Evolutionary conservation across 2,329 filamentous ascomycete species (phyloP), one percentile per base, ranked within the genome.

Genomic region (Aspergillus jensenii): DNA sequence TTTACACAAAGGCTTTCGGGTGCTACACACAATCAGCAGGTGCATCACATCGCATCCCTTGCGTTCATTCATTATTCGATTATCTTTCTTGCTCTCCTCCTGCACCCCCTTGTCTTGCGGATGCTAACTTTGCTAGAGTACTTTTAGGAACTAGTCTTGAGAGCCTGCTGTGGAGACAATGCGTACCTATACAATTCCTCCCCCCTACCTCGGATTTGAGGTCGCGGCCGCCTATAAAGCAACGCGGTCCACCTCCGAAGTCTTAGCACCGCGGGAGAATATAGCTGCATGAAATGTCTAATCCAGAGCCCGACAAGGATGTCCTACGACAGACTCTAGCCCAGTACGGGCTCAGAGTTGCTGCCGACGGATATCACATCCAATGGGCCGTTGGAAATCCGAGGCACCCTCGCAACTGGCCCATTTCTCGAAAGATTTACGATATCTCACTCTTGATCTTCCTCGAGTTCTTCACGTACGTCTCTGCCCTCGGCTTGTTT

Each of bases 351-450:
- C 68, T 74, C 33, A 68, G 70, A 54, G 33, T 72, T 15, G 69
- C 71, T 27, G 53, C 67, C 0, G 70, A 73, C 59, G 69, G 67
- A 1, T 60, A 62, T 48, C 69, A 67, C 52, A 66, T 74, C 40
- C 68, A 70, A 57, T 74, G 71, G 71, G 58, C 60, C 9, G 57
- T 66, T 25, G 63, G 66, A 6, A 71, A 73, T 43, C 62, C 63
- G 15, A 67, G 62, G 21, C 68, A 72, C 54, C 71, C 71, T 27
- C 68, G 71, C 15, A 73, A 73, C 59, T 74, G 71, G 71, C 47
- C 62, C 35, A 27, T 59, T 8, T 19, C 48, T 23, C 61, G 71
- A 21, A 73, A 72, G 51, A 45, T 61, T 6, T 73, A 69, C 31
- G 69, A 74, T 59, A 63, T 62, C 50, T 52, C 55, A 15, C 45